Evolutionary conservation across 495 filamentous ascomycete species (phyloP).

Genomic region (Penicillium cataractarum): DNA sequence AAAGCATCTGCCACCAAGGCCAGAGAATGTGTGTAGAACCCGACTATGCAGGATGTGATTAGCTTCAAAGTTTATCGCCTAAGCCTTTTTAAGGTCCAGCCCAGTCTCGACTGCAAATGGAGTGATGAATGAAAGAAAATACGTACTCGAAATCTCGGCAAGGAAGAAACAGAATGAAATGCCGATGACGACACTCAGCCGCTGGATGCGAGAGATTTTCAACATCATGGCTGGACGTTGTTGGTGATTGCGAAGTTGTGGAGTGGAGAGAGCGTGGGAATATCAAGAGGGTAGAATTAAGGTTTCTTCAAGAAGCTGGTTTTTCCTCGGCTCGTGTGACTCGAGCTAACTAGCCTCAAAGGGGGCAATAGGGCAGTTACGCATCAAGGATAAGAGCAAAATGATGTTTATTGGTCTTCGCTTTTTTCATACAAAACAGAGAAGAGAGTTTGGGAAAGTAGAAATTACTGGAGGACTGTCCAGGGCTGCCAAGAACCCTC

Average conservation of each 20-base stretch:
- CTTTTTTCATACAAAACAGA: neutral
- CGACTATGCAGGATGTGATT: constrained; percentile 46
- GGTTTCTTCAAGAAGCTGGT: neutral
- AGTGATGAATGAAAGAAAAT: neutral
- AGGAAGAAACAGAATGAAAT: constrained; percentile 47
- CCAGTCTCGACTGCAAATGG: neutral
- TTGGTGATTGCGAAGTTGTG: neutral
- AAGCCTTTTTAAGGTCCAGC: neutral
- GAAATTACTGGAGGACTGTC: no score
- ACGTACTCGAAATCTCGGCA: constrained; percentile 43
- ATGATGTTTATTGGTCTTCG: neutral
- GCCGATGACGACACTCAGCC: constrained; percentile 37
- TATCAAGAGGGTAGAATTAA: neutral
- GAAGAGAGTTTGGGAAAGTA: neutral
- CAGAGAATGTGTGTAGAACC: constrained; percentile 80
- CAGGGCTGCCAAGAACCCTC: neutral
- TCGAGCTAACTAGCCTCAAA: neutral
- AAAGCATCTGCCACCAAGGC: constrained; percentile 91
- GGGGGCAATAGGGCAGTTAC: neutral
- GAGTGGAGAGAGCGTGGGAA: neutral
- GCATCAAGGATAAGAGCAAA: neutral
- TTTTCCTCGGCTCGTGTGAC: neutral
- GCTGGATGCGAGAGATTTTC: constrained; percentile 25
- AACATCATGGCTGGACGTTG: neutral
- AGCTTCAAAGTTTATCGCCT: neutral